Percentiles rank a stretch among this genome's conserved stretches.
phyloP scores from a whole-genome alignment of 495 filamentous ascomycete genomes.

The Penicillium goetzii region DNA sequence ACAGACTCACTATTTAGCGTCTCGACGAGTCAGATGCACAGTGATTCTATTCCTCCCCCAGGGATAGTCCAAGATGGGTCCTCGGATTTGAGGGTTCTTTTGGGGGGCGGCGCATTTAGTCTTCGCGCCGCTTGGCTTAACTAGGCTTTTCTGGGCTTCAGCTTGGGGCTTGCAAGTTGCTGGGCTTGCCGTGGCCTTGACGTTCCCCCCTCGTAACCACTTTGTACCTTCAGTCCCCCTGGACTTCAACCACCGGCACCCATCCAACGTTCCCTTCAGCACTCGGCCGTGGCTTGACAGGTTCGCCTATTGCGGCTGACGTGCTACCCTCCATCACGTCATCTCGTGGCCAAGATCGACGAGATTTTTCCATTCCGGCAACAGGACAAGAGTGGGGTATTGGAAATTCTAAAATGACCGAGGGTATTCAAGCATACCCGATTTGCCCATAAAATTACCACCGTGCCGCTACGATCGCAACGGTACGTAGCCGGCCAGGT shows the following conservation, averaged over 20 bases:
- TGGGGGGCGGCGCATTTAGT: neutral
- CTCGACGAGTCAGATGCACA: slow-evolving; percentile 1
- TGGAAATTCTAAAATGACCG: neutral
- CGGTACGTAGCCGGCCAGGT: neutral
- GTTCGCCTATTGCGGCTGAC: slow-evolving; percentile 7
- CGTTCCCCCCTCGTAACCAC: neutral
- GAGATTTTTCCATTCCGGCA: slow-evolving; percentile 11
- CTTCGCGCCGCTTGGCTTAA: slow-evolving; percentile 5
- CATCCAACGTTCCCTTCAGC: slow-evolving; percentile 3
- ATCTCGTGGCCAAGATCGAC: slow-evolving; percentile 5
- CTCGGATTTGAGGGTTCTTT: neutral
- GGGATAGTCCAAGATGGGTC: neutral
- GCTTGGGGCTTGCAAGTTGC: no score
- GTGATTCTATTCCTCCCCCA: neutral
- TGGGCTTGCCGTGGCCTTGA: no score
- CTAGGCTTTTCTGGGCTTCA: neutral
- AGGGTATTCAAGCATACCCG: neutral
- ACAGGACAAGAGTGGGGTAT: neutral
- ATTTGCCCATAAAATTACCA: neutral
- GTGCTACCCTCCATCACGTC: slow-evolving; percentile 10
- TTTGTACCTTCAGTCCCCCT: neutral
- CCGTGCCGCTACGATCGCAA: slow-evolving; percentile 1
- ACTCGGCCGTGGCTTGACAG: slow-evolving; percentile 1
- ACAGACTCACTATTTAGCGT: neutral
- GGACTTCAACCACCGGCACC: neutral